Base-by-base conservation (phyloP, 495 filamentous ascomycete genomes). In the Aspergillus ellipticus region DNA sequence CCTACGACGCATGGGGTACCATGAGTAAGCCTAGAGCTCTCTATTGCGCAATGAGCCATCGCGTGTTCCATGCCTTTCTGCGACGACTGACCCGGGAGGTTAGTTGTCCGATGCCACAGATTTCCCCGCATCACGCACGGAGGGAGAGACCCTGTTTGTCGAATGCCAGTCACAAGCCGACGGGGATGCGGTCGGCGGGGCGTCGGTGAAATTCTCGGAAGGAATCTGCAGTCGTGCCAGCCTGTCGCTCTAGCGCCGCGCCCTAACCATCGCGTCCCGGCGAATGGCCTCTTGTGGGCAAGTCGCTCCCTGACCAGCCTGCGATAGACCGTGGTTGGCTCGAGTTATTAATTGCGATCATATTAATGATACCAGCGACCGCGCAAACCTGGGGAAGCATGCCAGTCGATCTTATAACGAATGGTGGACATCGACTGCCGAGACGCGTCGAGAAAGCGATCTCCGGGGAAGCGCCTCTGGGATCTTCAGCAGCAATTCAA, bases 131-230 rank as follows among this genome's bases (percentile, higher is more conserved):
- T 48, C n/a, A 31, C 24, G 24, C 45, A 48, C 28, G 45, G 21
- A 6, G 15, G 45, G 26, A 28, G 24, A 21, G 45, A 26, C 28
- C 17, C 21, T 15, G 20, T 28, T 28, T 8, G 22, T 5, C 3
- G 26, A 28, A 35, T 37, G 7, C 49, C 49, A 51, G 20, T 51
- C 49, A 41, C 19, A 13, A 19, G 17, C 35, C 42, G 22, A 33
- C 37, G 50, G 53, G 15, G 37, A 13, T 41, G 21, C 39, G 16
- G 42, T 65, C 54, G 59, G 56, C 54, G 58, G 60, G 64, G 57
- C 61, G 28, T 57, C 60, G 63, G 63, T 53, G 63, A 66, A 66
- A 66, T 63, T 66, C 53, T 66, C 63, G 61, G 61, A 55, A 47
- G 45, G 29, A 13, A 19, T 41, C 20, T 29, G 10, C 13, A 6